Percentiles rank a stretch among this genome's conserved stretches.
Evolutionary conservation across 129 eudicot species (phyloP).

Genomic region (Dittrichia graveolens): DNA sequence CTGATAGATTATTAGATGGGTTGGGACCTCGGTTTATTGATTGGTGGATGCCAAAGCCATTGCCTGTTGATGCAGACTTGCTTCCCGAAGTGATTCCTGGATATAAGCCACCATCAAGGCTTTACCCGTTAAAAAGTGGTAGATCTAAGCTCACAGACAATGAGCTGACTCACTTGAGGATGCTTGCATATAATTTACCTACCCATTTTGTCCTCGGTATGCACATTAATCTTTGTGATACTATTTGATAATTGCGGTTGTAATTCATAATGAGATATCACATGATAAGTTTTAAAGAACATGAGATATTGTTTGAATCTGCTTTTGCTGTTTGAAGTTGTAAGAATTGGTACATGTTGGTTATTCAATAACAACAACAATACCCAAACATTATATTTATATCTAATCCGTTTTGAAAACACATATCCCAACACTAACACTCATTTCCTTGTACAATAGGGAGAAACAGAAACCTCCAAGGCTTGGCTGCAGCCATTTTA

Average conservation of each 20-base stretch:
- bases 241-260: no score
- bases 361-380: no score
- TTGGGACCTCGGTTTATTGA: slow-evolving; percentile 93
- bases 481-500: slow-evolving; percentile 85
- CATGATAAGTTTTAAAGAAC: neutral
- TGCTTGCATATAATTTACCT: slow-evolving; percentile 76
- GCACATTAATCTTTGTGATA: slow-evolving; percentile 5
- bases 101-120: slow-evolving; percentile 74
- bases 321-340: neutral
- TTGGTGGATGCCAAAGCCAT: slow-evolving; percentile 98
- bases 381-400: no score
- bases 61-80: slow-evolving; percentile 92
- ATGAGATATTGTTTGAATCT: neutral
- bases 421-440: neutral
- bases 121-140: slow-evolving; percentile 53
- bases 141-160: slow-evolving; percentile 67
- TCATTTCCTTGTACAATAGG: slow-evolving; percentile 42
- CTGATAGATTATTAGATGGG: slow-evolving; percentile 82
- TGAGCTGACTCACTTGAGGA: slow-evolving; percentile 88
- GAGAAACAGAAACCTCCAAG: slow-evolving; percentile 92
- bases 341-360: neutral
- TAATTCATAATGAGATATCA: neutral
- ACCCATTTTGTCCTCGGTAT: slow-evolving; percentile 95
- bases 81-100: slow-evolving; percentile 85
- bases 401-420: no score